These are phyloP conservation scores for Clonostachys sp. DNA, from an alignment of 2,329 filamentous ascomycete species.

Conservation along the genomic window DNA sequence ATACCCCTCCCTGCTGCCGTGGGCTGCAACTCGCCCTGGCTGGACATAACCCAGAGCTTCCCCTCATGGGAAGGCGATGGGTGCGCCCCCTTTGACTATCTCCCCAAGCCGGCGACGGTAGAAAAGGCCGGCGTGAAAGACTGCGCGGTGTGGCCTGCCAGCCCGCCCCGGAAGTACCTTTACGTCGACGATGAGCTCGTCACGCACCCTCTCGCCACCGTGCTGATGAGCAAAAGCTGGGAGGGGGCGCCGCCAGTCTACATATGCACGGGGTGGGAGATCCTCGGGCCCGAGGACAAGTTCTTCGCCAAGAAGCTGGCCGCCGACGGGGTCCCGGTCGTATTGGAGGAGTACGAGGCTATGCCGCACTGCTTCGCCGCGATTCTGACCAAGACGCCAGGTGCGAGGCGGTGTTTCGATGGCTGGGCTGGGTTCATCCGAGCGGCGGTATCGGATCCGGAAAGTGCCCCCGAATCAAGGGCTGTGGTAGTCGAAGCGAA, in stretches of 20 bases:
- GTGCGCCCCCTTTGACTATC: constrained; percentile 24
- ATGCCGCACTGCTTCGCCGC: constrained; percentile 76
- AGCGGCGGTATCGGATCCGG: constrained; percentile 26
- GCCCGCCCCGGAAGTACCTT: constrained; percentile 46
- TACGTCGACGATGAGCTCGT: constrained; percentile 51
- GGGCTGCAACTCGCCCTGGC: constrained; percentile 63
- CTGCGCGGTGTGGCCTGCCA: constrained; percentile 54
- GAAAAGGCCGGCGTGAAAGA: constrained; percentile 20
- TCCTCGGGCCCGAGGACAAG: constrained; percentile 63
- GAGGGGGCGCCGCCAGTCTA: constrained; percentile 59
- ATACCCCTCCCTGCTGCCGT: constrained; percentile 65
- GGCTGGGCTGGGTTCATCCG: constrained; percentile 53
- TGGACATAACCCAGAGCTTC: constrained; percentile 60
- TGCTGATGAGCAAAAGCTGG: constrained; percentile 58
- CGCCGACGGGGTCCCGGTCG: constrained; percentile 53
- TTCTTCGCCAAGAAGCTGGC: constrained; percentile 54
- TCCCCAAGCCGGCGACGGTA: constrained; percentile 42
- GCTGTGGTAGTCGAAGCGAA: constrained; percentile 44
- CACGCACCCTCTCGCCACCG: constrained; percentile 64
- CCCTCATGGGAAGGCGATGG: constrained; percentile 17
- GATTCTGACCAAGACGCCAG: constrained; percentile 42
- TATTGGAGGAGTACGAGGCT: constrained; percentile 69
- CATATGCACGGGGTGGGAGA: constrained; percentile 66
- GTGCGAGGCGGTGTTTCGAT: constrained; percentile 45
- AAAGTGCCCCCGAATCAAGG: constrained; percentile 21